A percentile compares a stretch with the other conserved stretches of the same genome.
These are phyloP conservation scores for Aspergillus sp. DNA, from an alignment of 2,329 filamentous ascomycete genomes.

Conservation along the genomic window DNA sequence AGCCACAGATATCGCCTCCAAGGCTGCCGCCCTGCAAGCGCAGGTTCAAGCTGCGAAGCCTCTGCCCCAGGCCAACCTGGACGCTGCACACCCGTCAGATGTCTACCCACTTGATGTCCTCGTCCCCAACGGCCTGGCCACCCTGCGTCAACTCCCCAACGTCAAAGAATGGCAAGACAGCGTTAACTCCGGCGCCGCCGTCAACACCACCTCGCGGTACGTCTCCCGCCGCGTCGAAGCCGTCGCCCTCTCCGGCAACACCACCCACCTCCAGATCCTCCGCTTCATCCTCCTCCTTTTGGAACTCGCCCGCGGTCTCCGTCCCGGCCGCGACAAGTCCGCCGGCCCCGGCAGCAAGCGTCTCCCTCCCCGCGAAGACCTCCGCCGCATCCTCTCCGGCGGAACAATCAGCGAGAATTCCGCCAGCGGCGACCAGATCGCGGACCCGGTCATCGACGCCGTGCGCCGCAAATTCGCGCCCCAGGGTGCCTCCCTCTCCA, in stretches of 20 bases:
- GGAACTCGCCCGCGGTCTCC: slow-evolving; percentile 43
- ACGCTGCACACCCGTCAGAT: slow-evolving; percentile 46
- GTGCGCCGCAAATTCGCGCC: slow-evolving; percentile 48
- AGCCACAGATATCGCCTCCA: slow-evolving; percentile 34
- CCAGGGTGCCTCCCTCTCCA: slow-evolving; percentile 35
- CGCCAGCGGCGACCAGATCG: slow-evolving; percentile 26
- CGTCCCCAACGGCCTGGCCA: slow-evolving; percentile 44
- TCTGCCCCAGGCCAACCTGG: slow-evolving; percentile 46
- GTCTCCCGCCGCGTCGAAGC: slow-evolving; percentile 46
- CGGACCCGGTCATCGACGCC: slow-evolving; percentile 44
- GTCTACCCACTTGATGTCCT: slow-evolving; percentile 49
- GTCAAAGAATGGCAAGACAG: slow-evolving; percentile 47
- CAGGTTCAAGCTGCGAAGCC: slow-evolving; percentile 51
- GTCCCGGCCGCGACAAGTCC: slow-evolving; percentile 27
- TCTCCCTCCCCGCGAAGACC: slow-evolving; percentile 43
- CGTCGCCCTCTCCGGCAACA: slow-evolving; percentile 42
- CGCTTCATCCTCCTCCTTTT: slow-evolving; percentile 49
- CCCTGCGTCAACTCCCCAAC: slow-evolving; percentile 45
- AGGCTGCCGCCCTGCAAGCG: slow-evolving; percentile 40
- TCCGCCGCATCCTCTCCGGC: slow-evolving; percentile 40
- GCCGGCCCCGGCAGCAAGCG: slow-evolving; percentile 41
- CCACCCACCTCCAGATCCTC: slow-evolving; percentile 46
- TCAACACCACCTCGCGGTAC: slow-evolving; percentile 47
- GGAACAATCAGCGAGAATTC: slow-evolving; percentile 21
- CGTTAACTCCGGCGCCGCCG: slow-evolving; percentile 36